Evolutionary conservation across 805 yeast species (phyloP).

Genomic region (Lipomyces mesembrius): DNA sequence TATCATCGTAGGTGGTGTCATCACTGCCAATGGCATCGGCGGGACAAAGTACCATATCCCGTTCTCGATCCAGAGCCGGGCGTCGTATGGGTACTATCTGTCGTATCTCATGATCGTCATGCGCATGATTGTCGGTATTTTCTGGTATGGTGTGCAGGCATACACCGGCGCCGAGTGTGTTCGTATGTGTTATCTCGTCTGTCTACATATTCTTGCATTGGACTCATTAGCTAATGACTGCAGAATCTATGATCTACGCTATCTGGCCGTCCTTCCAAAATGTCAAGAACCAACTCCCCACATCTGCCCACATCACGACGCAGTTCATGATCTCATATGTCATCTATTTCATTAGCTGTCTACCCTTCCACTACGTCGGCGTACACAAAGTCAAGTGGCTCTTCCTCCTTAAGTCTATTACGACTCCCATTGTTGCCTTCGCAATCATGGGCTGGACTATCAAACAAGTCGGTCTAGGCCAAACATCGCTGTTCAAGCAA

Average conservation of each 20-base stretch:
- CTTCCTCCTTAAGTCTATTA: slow-evolving; percentile 77
- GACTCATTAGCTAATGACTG: too few species aligned
- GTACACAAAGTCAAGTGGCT: slow-evolving; percentile 85
- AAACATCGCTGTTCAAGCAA: slow-evolving; percentile 17
- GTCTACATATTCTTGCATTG: too few species aligned
- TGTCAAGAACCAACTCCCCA: slow-evolving; percentile 50
- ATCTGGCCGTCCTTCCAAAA: slow-evolving; percentile 59
- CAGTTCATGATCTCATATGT: slow-evolving; percentile 77
- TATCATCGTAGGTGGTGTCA: slow-evolving; percentile 48
- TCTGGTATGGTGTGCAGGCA: slow-evolving; percentile 55
- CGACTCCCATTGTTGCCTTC: slow-evolving; percentile 83
- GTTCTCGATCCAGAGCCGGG: slow-evolving; percentile 52
- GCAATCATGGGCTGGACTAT: slow-evolving; percentile 80
- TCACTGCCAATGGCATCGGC: slow-evolving; percentile 53
- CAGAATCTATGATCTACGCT: slow-evolving; percentile 73
- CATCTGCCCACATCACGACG: slow-evolving; percentile 30
- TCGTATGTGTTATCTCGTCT: too few species aligned
- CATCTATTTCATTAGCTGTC: slow-evolving; percentile 76
- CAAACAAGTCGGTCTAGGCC: slow-evolving; percentile 41
- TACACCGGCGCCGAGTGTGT: slow-evolving; percentile 56
- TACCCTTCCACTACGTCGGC: slow-evolving; percentile 81
- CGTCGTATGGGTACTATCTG: slow-evolving; percentile 55
- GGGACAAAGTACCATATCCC: slow-evolving; percentile 59
- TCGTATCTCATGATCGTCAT: slow-evolving; percentile 51
- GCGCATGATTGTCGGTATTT: slow-evolving; percentile 64